Base-by-base conservation (phyloP, 1,139 yeast species). In the Candida glucosophila region DNA sequence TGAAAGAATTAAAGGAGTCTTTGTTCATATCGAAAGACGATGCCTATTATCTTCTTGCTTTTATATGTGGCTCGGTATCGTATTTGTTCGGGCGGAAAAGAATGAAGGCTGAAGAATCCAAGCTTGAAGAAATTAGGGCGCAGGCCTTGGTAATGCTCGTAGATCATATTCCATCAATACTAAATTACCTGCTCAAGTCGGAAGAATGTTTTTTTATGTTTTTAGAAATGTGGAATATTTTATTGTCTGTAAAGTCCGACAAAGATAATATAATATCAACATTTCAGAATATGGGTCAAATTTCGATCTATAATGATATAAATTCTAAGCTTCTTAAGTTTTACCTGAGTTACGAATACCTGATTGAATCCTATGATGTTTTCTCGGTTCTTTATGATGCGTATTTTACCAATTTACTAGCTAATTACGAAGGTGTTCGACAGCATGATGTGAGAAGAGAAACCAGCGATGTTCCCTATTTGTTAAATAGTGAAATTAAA, bases 181-280 rank as follows among this genome's bases (percentile, higher is more conserved):
- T 42, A 17, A 29, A 32, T 4, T 24, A 38, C 5, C 51, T 51
- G 49, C 28, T 38, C 13, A 48, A 47, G 23, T 36, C 49, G 2
- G 23, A 37, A 5, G 24, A 32, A 5, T 29, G 42, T 11, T 41
- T 46, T 22, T 30, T 33, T 2, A 37, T 43, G 1, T 61, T 58
- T 32, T 31, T 62, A 22, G 34, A 37, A 12, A 29, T 58, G 3
- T 61, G 67, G 65, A 44, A 43, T 26, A 29, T 42, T 4, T 34
- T 60, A 11, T 33, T 55, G 12, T 29, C 29, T 6, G 33, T 46
- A 5, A 26, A 39, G n/a, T 35, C 41, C 10, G 36, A 33, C 6
- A 24, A 36, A 1, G 32, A 30, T 4, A 44, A 47, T 14, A 39
- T 56, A 11, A 37, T 39, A 26, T 33, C 44, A n/a, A 36, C 39